Evolutionary conservation across 2,329 filamentous ascomycete species (phyloP), one percentile per base, ranked within the genome.

Genomic region (Xylariales sp.): DNA sequence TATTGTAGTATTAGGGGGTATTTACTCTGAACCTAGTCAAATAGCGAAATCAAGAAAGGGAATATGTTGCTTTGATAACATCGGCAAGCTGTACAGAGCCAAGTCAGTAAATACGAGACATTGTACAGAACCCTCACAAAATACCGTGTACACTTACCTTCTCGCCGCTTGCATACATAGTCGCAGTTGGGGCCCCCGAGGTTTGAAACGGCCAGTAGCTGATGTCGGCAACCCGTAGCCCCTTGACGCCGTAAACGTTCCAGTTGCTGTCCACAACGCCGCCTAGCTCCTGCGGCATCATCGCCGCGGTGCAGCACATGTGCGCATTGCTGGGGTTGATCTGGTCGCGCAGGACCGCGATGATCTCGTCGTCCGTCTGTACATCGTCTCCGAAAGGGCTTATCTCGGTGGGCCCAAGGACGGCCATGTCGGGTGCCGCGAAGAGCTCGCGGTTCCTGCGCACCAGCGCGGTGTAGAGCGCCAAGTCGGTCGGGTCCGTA

Each of bases 281-380:
- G 4, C 68, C 69, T 2, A 65, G 52, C 4, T 57, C 56, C 6
- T 56, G 53, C 8, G 60, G 62, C 36, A 70, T 53, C 60, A 74
- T 70, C 10, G 43, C 37, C 1, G 53, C 54, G 4, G 52, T 58
- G 27, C 56, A 56, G 38, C 47, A 52, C 16, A 51, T 52, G 38
- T 60, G 57, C 12, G 47, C 53, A 32, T 53, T 51, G 29, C 51
- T 43, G 36, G 53, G 35, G 27, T 41, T 25, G 40, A 40, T 13
- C 33, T 32, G 25, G 27, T 40, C 15, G n/a, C 36, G 14, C 45
- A 52, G 20, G 29, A 53, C 32, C 5, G 31, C 27, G 18, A 42
- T 47, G 29, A 65, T 37, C 15, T 56, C 48, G 20, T 51, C 54
- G 32, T 56, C 54, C 14, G 45, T 48, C 6, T 46, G 48, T 2